A percentile compares a stretch with the other conserved stretches of the same genome.
phyloP scores from a whole-genome alignment of 345 rosid species.

The Pelargonium nanum region DNA sequence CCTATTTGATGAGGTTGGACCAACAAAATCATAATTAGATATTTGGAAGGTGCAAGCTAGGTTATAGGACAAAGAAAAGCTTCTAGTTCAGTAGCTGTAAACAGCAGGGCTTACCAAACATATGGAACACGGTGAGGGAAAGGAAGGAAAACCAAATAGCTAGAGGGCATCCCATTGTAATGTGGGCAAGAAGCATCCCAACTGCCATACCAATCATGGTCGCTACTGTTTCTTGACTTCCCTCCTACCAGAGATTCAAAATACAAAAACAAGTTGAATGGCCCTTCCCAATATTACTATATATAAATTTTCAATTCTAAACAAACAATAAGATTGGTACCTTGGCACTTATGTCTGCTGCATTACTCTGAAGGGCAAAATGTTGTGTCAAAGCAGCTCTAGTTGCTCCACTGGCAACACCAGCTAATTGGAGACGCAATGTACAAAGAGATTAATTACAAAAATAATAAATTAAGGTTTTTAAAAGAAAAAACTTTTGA shows the following conservation, averaged over 20 bases:
- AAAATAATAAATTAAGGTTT: neutral
- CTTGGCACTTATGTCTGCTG: conserved; percentile 92
- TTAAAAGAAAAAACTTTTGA: too few species aligned
- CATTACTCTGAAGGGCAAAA: conserved; percentile 91
- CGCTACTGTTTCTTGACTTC: conserved; percentile 92
- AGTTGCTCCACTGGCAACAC: conserved; percentile 98
- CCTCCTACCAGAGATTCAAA: conserved; percentile 42
- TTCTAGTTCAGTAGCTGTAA: too few species aligned
- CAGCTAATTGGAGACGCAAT: conserved; percentile 36
- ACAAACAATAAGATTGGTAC: conserved; percentile 24
- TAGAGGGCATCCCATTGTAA: conserved; percentile 59
- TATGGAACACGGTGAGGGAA: conserved; percentile 71
- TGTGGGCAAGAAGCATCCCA: conserved; percentile 83
- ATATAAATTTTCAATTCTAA: conserved; percentile 3
- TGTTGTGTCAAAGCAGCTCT: conserved; percentile 98
- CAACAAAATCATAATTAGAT: neutral
- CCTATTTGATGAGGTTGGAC: too few species aligned
- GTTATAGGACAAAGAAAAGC: conserved; percentile 4
- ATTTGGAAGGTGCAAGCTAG: neutral
- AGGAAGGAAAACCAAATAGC: conserved; percentile 79
- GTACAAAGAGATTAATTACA: conserved; percentile 4
- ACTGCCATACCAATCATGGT: conserved; percentile 91
- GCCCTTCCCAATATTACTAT: neutral
- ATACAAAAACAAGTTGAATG: conserved; percentile 1
- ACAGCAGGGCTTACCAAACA: conserved; percentile 63